Evolutionary conservation across 345 rosid genomes (phyloP).

Genomic region (Clausena lansium): DNA sequence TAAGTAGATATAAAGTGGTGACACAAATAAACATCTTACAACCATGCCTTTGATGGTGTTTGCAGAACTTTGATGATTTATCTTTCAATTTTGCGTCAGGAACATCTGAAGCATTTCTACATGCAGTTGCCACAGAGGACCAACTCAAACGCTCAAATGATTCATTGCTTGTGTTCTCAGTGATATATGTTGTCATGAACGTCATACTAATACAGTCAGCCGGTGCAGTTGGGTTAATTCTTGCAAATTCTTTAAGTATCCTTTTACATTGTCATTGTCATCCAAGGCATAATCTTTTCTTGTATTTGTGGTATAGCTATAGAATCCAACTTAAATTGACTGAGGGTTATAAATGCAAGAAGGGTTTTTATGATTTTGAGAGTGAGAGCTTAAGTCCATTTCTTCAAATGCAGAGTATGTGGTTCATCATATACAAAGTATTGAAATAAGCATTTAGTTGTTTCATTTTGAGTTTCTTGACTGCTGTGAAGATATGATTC

Average conservation of each 20-base stretch:
- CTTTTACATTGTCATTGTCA: conserved; percentile 20
- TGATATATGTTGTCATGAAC: conserved; percentile 55
- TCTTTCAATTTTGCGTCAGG: conserved; percentile 47
- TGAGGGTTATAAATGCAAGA: background rate
- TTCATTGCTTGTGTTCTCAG: conserved; percentile 69
- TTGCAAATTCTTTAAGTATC: conserved; percentile 93
- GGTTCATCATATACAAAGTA: background rate
- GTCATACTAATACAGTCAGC: conserved; percentile 63
- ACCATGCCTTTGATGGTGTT: background rate
- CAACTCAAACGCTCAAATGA: conserved; percentile 80
- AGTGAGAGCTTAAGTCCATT: background rate
- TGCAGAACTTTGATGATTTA: conserved; percentile 2
- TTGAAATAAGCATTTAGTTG: background rate
- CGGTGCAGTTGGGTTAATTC: conserved; percentile 86
- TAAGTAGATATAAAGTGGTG: background rate
- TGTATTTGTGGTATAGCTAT: background rate
- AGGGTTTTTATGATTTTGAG: background rate
- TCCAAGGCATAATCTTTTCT: background rate
- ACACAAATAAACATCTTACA: background rate
- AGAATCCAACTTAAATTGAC: background rate
- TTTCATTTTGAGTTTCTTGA: conserved; percentile 37
- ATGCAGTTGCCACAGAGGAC: conserved; percentile 80
- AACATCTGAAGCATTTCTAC: conserved; percentile 94
- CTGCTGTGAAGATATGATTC: conserved; percentile 63
- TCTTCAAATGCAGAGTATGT: background rate